A percentile compares a stretch with the other conserved stretches of the same genome.
phyloP scores from a whole-genome alignment of 1,139 yeast species.

The Yamadazyma sp. region DNA sequence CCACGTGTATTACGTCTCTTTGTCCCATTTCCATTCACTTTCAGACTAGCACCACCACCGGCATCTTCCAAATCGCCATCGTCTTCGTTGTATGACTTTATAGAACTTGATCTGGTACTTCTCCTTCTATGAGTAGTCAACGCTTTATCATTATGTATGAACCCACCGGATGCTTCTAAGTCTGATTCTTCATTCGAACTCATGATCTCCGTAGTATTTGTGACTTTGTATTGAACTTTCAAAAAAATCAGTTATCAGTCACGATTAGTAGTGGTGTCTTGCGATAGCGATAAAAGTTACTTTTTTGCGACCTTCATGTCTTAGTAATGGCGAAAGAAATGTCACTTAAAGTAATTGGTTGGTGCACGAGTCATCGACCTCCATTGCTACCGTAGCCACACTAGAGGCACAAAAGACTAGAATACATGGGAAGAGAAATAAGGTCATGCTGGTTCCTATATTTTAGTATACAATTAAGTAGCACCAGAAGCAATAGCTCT shows the following conservation, averaged over 20 bases:
- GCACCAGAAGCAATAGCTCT: conserved; percentile 8
- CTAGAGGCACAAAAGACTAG: too few species aligned
- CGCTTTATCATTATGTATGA: conserved; percentile 39
- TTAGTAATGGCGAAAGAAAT: background rate
- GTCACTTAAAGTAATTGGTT: background rate
- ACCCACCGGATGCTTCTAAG: conserved; percentile 38
- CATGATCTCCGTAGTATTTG: background rate
- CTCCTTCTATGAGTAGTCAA: conserved; percentile 19
- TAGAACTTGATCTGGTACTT: conserved; percentile 14
- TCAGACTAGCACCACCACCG: conserved; percentile 5
- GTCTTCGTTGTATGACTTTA: conserved; percentile 22
- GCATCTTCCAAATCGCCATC: conserved; percentile 16
- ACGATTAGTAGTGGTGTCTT: background rate
- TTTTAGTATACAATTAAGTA: conserved; percentile 1
- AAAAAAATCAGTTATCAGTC: background rate
- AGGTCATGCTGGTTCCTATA: conserved; percentile 1
- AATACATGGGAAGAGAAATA: too few species aligned
- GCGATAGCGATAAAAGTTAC: background rate
- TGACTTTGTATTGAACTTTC: background rate
- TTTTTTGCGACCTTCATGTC: background rate
- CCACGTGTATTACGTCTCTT: conserved; percentile 21
- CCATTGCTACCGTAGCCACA: too few species aligned
- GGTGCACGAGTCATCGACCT: background rate
- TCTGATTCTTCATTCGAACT: conserved; percentile 9
- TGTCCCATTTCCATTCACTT: background rate